Percentiles rank a stretch among this genome's conserved stretches.
phyloP scores from a whole-genome alignment of 768 basidiomycete genomes.

The Rhodotorula taiwanensis region DNA sequence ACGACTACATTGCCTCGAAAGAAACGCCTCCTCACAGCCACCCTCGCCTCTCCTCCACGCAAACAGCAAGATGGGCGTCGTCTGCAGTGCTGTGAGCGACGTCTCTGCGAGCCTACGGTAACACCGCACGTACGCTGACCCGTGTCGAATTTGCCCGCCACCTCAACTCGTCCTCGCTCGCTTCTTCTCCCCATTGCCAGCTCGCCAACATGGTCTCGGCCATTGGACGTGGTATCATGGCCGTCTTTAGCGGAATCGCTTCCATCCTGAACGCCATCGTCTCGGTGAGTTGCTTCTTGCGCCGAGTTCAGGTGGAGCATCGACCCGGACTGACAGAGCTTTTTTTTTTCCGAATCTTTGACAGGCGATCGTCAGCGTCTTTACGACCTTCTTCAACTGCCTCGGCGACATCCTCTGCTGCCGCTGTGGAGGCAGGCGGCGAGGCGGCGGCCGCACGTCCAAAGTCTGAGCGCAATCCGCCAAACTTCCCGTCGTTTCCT shows the following conservation, averaged over 20 bases:
- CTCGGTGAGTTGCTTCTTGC: not conserved
- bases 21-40: not conserved
- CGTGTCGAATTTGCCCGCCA: not conserved
- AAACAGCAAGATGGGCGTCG: slow-evolving; percentile 3
- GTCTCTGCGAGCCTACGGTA: not conserved
- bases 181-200: not conserved
- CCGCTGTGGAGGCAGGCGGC: not conserved
- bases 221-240: slow-evolving; percentile 10
- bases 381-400: slow-evolving; percentile 3
- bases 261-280: slow-evolving; percentile 6
- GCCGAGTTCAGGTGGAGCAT: too few relatives aligned
- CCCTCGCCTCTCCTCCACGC: not conserved
- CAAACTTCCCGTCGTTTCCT: too few relatives aligned
- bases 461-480: not conserved
- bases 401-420: slow-evolving; percentile 4
- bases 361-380: slow-evolving; percentile 1
- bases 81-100: slow-evolving; percentile 9
- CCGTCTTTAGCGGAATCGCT: slow-evolving; percentile 7
- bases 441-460: not conserved
- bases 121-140: too few relatives aligned
- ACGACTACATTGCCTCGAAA: too few relatives aligned
- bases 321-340: too few relatives aligned
- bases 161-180: not conserved
- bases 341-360: too few relatives aligned
- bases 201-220: not conserved